Evolutionary conservation across 2,329 filamentous ascomycete genomes (phyloP).

Genomic region (Phaeophleospora eucalypticola): DNA sequence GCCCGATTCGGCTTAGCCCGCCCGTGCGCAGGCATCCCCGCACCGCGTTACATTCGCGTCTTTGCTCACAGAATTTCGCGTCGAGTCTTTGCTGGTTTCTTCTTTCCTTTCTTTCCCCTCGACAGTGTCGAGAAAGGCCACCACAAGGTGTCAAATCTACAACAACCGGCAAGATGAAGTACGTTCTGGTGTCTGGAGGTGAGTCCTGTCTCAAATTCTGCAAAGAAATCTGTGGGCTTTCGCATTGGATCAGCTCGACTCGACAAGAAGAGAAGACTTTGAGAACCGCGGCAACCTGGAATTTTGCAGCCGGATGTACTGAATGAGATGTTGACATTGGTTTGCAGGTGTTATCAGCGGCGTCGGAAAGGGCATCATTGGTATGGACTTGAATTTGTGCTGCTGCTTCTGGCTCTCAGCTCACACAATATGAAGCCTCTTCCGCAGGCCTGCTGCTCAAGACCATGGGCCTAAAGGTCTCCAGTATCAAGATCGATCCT

Average conservation of each 20-base stretch:
- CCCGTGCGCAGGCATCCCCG: neutral
- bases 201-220: conserved; percentile 30
- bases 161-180: conserved; percentile 61
- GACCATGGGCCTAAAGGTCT: conserved; percentile 70
- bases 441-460: conserved; percentile 73
- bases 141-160: conserved; percentile 30
- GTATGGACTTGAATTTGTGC: conserved; percentile 38
- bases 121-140: conserved; percentile 38
- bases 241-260: too few species aligned
- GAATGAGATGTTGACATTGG: neutral
- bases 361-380: conserved; percentile 64
- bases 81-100: neutral
- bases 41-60: conserved; percentile 2
- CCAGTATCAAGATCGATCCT: conserved; percentile 66
- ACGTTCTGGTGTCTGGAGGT: conserved; percentile 77
- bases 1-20: neutral
- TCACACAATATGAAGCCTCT: conserved; percentile 47
- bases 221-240: neutral
- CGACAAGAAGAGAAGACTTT: too few species aligned
- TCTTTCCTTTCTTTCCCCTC: conserved; percentile 40
- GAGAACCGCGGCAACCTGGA: too few species aligned
- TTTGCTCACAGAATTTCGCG: too few species aligned
- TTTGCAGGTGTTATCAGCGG: conserved; percentile 52
- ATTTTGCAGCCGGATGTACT: too few species aligned
- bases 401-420: neutral